Evolutionary conservation across 2,329 filamentous ascomycete genomes (phyloP).

Genomic region (Pyrenochaeta sp.): DNA sequence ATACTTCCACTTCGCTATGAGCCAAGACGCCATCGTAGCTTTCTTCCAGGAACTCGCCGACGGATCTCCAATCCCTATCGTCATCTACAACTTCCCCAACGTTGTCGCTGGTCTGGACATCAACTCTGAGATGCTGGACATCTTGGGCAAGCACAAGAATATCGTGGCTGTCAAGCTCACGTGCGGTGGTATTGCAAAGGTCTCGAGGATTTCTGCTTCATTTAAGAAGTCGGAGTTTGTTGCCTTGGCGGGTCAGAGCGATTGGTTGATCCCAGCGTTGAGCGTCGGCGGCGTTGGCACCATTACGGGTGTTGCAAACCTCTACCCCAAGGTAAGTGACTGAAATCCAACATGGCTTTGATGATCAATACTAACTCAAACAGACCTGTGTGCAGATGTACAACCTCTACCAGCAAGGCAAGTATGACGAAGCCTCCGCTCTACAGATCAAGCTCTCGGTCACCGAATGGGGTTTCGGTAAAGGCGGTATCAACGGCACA

Average conservation of each 20-base stretch:
- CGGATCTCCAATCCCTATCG: constrained; percentile 51
- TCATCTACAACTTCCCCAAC: constrained; percentile 60
- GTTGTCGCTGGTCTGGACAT: constrained; percentile 56
- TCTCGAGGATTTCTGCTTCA: constrained; percentile 50
- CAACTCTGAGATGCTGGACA: constrained; percentile 52
- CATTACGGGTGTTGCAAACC: constrained; percentile 70
- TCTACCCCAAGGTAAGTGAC: constrained; percentile 61
- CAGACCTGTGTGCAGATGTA: constrained; percentile 57
- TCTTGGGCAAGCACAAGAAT: constrained; percentile 45
- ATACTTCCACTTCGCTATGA: constrained; percentile 54
- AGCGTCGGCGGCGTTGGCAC: constrained; percentile 67
- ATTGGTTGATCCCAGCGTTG: constrained; percentile 64
- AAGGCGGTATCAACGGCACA: constrained; percentile 68
- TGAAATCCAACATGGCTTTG: neutral
- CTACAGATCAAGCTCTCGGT: constrained; percentile 62
- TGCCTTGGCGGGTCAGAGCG: constrained; percentile 54
- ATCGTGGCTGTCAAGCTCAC: constrained; percentile 52
- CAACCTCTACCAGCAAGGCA: constrained; percentile 59
- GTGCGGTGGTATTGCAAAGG: constrained; percentile 53
- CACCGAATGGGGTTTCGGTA: constrained; percentile 65
- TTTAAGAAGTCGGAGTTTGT: constrained; percentile 50
- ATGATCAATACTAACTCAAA: constrained; percentile 5
- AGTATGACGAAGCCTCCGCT: constrained; percentile 57
- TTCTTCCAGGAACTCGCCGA: constrained; percentile 51
- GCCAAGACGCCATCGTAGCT: constrained; percentile 44